Evolutionary conservation across 768 basidiomycete species (phyloP), one percentile per base, ranked within the genome.

Genomic region (Nidularia pulvinata): DNA sequence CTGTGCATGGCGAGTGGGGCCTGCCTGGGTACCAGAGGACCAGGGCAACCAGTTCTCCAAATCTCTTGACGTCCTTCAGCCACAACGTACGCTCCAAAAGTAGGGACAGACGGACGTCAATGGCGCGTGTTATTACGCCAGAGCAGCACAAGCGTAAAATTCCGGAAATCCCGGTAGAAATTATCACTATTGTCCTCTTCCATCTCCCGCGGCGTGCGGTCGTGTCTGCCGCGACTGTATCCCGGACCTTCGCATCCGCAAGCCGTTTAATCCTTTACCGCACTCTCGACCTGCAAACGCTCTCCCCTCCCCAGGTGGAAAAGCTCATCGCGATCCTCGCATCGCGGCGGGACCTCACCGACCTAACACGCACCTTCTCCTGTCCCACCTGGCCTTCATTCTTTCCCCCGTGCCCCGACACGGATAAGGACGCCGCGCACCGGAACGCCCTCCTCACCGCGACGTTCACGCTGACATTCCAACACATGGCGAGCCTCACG

Each of bases 401-500:
- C 55, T 76, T 74, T 55, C 61, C 64, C 25, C 52, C 57, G 6
- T 49, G 54, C 13, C 22, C 55, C 9, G 48, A 57, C 33, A 53
- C 42, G 10, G 48, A 47, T n/a, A 45, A 51, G 46, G 49, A 51
- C 13, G 44, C 56, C 11, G 59, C 64, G 55, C 61, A 64, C n/a
- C 57, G 60, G 34, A 62, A 70, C 49, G 63, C 61, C 2, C 63
- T 67, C 19, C 63, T 75, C 16, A 74, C 70, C 14, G 74, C 77
- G 5, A 71, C 73, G 0, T 77, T 80, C 52, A 73, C 74, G 2
- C 61, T 75, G 45, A 76, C 74, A 1, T 65, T 81, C 39, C 70
- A 76, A 46, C 73, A 76, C 14, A 80, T 81, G 80, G 67, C 70
- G n/a, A 68, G 67, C 35, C 64, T 81, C 11, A 70, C 65, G 6